Evolutionary conservation across 225 moss, liverwort and hornwort species (phyloP).

Genomic region (Rhytidiadelphus loreus): DNA sequence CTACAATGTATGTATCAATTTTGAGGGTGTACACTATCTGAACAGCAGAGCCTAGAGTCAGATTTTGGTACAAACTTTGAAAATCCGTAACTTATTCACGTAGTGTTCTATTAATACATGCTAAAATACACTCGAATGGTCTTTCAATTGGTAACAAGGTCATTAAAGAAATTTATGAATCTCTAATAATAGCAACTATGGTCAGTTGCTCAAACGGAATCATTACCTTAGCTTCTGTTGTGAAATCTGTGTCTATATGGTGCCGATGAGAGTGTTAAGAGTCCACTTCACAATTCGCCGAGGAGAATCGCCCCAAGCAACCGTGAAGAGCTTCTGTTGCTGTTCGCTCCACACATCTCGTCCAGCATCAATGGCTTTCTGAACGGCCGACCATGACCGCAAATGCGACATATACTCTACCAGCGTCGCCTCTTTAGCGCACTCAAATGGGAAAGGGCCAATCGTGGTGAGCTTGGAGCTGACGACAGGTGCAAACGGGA

Average conservation of each 20-base stretch:
- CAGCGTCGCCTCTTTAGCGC: conserved; percentile 10
- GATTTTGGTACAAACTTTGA: background rate
- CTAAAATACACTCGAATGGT: background rate
- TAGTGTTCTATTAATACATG: background rate
- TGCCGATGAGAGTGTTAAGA: conserved; percentile 7
- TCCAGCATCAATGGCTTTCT: conserved; percentile 40
- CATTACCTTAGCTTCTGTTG: background rate
- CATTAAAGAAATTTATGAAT: background rate
- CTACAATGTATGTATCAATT: background rate
- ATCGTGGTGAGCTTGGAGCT: background rate
- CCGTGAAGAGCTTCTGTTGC: conserved; percentile 21
- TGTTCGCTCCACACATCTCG: conserved; percentile 33
- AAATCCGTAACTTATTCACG: background rate
- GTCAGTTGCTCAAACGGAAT: too few relatives aligned
- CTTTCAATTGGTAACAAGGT: background rate
- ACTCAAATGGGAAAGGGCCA: conserved; percentile 30
- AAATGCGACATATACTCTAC: conserved; percentile 24
- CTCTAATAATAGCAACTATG: too few relatives aligned
- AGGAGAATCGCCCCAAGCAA: conserved; percentile 26
- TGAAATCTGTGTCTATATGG: background rate
- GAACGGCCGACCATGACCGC: conserved; percentile 43
- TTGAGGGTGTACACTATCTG: background rate
- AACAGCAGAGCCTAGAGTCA: background rate
- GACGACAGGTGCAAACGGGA: conserved; percentile 44
- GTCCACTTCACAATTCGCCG: conserved; percentile 20